phyloP scores from a whole-genome alignment of 83 land plant genomes.

The Thuja plicata region DNA sequence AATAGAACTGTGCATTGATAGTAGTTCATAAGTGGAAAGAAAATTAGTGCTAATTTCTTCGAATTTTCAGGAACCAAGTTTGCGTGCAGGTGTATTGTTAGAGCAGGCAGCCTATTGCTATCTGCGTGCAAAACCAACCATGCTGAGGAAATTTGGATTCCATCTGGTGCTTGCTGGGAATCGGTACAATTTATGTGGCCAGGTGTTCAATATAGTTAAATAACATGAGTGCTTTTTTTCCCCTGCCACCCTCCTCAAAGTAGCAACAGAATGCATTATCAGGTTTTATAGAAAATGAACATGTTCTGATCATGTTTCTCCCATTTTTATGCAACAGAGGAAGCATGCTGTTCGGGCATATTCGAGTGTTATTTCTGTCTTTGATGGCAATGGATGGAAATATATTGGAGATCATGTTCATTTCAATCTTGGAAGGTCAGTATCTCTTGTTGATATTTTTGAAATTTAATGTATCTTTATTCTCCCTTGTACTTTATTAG shows the following conservation, averaged over 20 bases:
- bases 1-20: not conserved
- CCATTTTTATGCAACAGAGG: slow-evolving; percentile 42
- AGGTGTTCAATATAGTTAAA: slow-evolving; percentile 50
- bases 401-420: slow-evolving; percentile 87
- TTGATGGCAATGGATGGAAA: slow-evolving; percentile 80
- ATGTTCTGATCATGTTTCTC: not conserved
- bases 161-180: slow-evolving; percentile 93
- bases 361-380: slow-evolving; percentile 70
- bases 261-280: not conserved
- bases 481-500: not conserved
- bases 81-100: slow-evolving; percentile 89
- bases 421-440: slow-evolving; percentile 89
- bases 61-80: slow-evolving; percentile 54
- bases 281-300: slow-evolving; percentile 2
- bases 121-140: slow-evolving; percentile 71
- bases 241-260: not conserved
- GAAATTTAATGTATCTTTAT: not conserved
- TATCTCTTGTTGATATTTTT: not conserved
- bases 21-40: not conserved
- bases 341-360: slow-evolving; percentile 90
- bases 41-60: not conserved
- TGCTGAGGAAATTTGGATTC: slow-evolving; percentile 94
- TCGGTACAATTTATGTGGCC: slow-evolving; percentile 78
- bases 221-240: slow-evolving; percentile 3
- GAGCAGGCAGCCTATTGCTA: slow-evolving; percentile 98